phyloP scores from a whole-genome alignment of 768 basidiomycete species.

The Leucocoprinus sp. region DNA sequence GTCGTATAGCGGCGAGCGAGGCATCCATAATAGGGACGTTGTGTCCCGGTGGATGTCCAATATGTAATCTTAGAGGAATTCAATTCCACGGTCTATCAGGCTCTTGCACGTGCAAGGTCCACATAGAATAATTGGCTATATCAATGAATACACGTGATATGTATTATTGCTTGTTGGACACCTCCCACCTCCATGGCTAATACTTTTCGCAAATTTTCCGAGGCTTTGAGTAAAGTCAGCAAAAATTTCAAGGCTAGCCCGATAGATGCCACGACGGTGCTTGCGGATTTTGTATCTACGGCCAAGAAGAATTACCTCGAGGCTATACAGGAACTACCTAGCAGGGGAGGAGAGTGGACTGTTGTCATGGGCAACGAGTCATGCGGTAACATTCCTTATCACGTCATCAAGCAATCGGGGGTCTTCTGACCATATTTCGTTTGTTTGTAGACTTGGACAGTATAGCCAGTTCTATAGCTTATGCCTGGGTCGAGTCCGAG shows the following conservation, averaged over 20 bases:
- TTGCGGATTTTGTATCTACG: constrained; percentile 24
- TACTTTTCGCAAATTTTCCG: constrained; percentile 29
- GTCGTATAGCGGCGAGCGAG: constrained; percentile 45
- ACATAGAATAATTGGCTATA: background rate
- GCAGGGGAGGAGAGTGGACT: constrained; percentile 58
- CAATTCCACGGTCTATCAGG: too few species aligned
- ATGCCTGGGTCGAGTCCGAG: constrained; percentile 65
- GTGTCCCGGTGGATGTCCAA: constrained; percentile 37
- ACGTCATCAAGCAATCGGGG: background rate
- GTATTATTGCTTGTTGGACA: background rate
- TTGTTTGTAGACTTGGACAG: constrained; percentile 73
- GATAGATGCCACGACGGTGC: constrained; percentile 14
- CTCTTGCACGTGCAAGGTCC: too few species aligned
- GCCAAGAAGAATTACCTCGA: constrained; percentile 55
- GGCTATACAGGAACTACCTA: constrained; percentile 36
- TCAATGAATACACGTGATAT: constrained; percentile 8
- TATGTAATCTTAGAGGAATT: too few species aligned
- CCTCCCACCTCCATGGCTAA: constrained; percentile 15
- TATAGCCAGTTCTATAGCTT: constrained; percentile 78
- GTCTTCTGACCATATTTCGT: background rate
- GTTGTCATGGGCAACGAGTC: constrained; percentile 95
- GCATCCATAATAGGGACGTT: constrained; percentile 33
- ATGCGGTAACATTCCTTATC: constrained; percentile 52
- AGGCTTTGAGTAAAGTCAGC: constrained; percentile 22
- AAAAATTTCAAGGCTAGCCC: constrained; percentile 17